Conservation (phyloP, 768 basidiomycete genomes). For the Mycena albidolilacea region DNA sequence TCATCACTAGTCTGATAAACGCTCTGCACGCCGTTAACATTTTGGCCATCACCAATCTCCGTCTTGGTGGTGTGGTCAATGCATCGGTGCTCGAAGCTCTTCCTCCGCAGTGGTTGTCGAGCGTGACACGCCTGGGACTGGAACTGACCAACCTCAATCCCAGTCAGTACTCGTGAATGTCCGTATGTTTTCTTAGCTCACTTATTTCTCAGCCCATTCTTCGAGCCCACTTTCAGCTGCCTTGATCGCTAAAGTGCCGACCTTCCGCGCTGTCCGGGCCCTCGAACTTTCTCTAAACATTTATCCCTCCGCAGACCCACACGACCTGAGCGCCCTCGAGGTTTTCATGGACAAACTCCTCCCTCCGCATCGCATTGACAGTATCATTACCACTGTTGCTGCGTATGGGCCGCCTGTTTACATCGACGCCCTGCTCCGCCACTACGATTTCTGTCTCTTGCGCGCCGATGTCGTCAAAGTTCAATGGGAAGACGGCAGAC, state of each 20-base stretch:
- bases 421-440: conserved; percentile 8
- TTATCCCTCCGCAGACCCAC: conserved; percentile 13
- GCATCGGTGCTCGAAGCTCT: conserved; percentile 10
- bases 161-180: background rate
- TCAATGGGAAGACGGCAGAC: conserved; percentile 24
- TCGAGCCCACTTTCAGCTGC: conserved; percentile 5
- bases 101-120: conserved; percentile 8
- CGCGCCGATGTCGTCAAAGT: conserved; percentile 20
- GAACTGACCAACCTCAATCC: conserved; percentile 27
- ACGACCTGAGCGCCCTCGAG: conserved; percentile 25
- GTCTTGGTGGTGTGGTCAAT: conserved; percentile 25
- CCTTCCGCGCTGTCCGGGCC: conserved; percentile 4
- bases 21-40: conserved; percentile 1
- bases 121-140: conserved; percentile 19
- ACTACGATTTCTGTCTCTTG: conserved; percentile 15
- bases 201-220: background rate
- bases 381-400: conserved; percentile 20
- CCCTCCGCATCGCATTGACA: conserved; percentile 1
- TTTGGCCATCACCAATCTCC: conserved; percentile 19
- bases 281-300: conserved; percentile 24
- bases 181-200: background rate
- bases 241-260: conserved; percentile 17
- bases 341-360: conserved; percentile 8
- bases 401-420: conserved; percentile 12
- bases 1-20: background rate